Evolutionary conservation across 2,329 filamentous ascomycete genomes (phyloP).

Genomic region (Exophiala aquamarina): DNA sequence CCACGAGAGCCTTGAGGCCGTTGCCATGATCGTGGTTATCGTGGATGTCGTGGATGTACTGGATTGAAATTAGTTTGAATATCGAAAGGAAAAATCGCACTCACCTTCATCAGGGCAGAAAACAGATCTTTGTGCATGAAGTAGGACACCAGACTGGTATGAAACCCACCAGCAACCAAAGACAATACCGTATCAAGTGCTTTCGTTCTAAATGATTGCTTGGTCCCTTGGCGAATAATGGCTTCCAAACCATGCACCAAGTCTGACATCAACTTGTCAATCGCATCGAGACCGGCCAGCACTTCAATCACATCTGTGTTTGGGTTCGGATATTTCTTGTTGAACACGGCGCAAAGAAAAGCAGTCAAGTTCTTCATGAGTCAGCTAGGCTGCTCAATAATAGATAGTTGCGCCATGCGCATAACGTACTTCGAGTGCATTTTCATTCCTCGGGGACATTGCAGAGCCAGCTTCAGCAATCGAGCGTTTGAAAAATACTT

Average conservation of each 20-base stretch:
- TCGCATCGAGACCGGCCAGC: conserved; percentile 82
- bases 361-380: conserved; percentile 77
- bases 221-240: conserved; percentile 75
- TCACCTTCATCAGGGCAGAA: conserved; percentile 88
- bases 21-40: conserved; percentile 36
- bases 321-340: conserved; percentile 90
- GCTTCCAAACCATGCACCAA: conserved; percentile 80
- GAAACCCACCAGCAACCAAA: conserved; percentile 89
- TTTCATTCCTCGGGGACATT: conserved; percentile 64
- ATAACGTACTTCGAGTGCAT: conserved; percentile 74
- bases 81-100: conserved; percentile 17
- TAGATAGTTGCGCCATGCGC: not conserved
- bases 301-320: conserved; percentile 93
- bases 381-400: conserved; percentile 29
- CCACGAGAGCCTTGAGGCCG: conserved; percentile 72
- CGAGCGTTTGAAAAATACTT: conserved; percentile 74
- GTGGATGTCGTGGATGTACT: conserved; percentile 55
- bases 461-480: conserved; percentile 66
- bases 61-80: conserved; percentile 14
- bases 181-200: conserved; percentile 80
- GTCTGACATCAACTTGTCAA: conserved; percentile 83
- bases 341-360: conserved; percentile 78
- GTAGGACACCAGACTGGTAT: conserved; percentile 90
- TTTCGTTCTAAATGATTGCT: conserved; percentile 71
- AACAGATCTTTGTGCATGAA: conserved; percentile 94